Conservation (phyloP, 495 filamentous ascomycete genomes). For the Penicillium fimorum region DNA sequence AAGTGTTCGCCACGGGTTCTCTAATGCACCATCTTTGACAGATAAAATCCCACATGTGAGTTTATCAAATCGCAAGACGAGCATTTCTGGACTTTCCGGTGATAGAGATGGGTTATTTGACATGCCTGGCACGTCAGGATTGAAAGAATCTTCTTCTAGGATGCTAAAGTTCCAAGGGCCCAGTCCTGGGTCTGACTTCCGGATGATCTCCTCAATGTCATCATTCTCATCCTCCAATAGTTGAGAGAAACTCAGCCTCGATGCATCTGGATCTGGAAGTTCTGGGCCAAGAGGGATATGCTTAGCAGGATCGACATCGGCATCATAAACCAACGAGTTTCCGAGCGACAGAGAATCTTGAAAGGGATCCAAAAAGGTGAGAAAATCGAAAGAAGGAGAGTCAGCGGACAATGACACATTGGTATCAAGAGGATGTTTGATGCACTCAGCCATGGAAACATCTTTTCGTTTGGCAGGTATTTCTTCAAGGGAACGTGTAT, state of each 20-base stretch:
- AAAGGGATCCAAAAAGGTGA: slow-evolving; percentile 26
- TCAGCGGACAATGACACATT: slow-evolving; percentile 21
- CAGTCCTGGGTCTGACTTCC: slow-evolving; percentile 40
- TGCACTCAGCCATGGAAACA: slow-evolving; percentile 11
- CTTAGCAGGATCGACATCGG: slow-evolving; percentile 9
- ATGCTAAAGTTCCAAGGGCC: slow-evolving; percentile 39
- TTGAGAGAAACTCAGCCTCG: slow-evolving; percentile 36
- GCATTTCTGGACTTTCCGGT: slow-evolving; percentile 58
- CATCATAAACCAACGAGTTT: slow-evolving; percentile 11
- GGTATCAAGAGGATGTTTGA: slow-evolving; percentile 4
- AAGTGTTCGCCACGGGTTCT: slow-evolving; percentile 77
- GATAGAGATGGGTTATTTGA: slow-evolving; percentile 29
- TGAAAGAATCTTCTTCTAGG: slow-evolving; percentile 4
- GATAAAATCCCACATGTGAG: slow-evolving; percentile 77
- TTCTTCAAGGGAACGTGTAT: slow-evolving; percentile 21
- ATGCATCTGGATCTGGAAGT: slow-evolving; percentile 4
- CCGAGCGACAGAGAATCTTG: slow-evolving; percentile 17
- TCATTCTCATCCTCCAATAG: slow-evolving; percentile 47
- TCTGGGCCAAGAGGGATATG: slow-evolving; percentile 5
- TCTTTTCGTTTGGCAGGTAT: slow-evolving; percentile 8
- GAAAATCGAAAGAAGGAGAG: slow-evolving; percentile 20
- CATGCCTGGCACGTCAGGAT: slow-evolving; percentile 12
- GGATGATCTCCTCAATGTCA: slow-evolving; percentile 60
- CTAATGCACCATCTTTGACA: slow-evolving; percentile 64
- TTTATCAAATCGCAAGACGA: slow-evolving; percentile 65